Evolutionary conservation across 371 early-diverging fungal species (phyloP).

Genomic region (Neoconidiobolus thromboides): DNA sequence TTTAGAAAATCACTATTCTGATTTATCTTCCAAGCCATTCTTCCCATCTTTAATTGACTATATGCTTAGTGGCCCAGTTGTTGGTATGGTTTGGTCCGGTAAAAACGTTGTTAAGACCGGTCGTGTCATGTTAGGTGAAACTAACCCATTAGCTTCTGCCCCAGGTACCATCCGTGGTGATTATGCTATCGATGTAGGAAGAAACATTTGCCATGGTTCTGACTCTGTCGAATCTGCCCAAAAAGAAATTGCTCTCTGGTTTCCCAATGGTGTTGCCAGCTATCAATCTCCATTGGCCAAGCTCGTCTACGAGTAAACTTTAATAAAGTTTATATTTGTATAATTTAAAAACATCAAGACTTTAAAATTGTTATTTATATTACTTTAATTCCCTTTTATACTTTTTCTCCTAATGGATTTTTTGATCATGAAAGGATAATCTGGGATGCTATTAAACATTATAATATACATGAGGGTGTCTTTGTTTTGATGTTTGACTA

Average conservation of each 20-base stretch:
- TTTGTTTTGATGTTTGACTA: too few species aligned
- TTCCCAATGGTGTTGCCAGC: conserved; percentile 58
- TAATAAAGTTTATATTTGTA: neutral
- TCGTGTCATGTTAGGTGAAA: conserved; percentile 90
- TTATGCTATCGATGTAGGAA: conserved; percentile 76
- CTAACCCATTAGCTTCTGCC: conserved; percentile 77
- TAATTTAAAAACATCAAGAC: too few species aligned
- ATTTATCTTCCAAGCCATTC: conserved; percentile 85
- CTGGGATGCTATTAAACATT: too few species aligned
- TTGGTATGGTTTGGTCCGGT: conserved; percentile 91
- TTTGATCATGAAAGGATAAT: too few species aligned
- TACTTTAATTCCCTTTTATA: too few species aligned
- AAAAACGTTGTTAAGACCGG: conserved; percentile 94
- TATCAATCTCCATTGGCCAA: conserved; percentile 39
- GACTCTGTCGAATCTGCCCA: conserved; percentile 96
- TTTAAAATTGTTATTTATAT: too few species aligned
- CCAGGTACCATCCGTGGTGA: conserved; percentile 99
- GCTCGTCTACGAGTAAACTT: conserved; percentile 58
- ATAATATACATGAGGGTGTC: too few species aligned
- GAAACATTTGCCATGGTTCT: conserved; percentile 98
- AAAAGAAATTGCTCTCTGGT: conserved; percentile 95
- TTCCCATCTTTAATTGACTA: conserved; percentile 82
- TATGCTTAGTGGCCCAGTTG: conserved; percentile 76
- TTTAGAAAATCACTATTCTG: conserved; percentile 92
- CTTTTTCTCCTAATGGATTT: too few species aligned